phyloP scores from a whole-genome alignment of 2,329 filamentous ascomycete species.

The Huntiella bhutanensis region DNA sequence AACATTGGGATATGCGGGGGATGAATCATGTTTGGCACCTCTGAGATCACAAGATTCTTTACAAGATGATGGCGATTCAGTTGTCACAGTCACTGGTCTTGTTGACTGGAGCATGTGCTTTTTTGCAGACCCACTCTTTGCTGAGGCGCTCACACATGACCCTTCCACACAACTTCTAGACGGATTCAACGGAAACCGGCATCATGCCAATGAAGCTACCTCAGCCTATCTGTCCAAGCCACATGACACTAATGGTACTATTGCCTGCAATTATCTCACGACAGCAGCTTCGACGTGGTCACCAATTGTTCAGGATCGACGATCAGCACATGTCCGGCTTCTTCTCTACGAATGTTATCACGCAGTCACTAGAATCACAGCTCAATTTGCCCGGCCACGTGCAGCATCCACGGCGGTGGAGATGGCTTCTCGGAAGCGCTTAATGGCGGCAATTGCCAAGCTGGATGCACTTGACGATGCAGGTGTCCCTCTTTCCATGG shows the following conservation, averaged over 20 bases:
- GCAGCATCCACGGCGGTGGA: conserved; percentile 30
- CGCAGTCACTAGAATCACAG: conserved; percentile 30
- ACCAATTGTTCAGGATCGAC: conserved; percentile 23
- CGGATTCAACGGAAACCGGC: conserved; percentile 23
- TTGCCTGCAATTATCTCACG: not conserved
- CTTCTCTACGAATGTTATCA: conserved; percentile 41
- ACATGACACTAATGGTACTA: not conserved
- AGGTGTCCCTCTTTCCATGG: not conserved
- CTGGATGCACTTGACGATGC: conserved; percentile 21
- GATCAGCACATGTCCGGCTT: conserved; percentile 26
- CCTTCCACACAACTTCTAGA: conserved; percentile 26
- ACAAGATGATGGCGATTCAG: not conserved
- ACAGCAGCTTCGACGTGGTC: conserved; percentile 5
- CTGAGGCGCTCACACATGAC: conserved; percentile 27
- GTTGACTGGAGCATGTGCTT: conserved; percentile 38
- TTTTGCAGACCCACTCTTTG: conserved; percentile 41
- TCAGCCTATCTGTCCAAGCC: not conserved
- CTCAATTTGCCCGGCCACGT: conserved; percentile 34
- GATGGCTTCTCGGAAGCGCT: conserved; percentile 30
- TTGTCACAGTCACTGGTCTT: conserved; percentile 28
- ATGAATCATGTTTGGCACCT: not conserved
- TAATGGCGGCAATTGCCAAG: conserved; percentile 27
- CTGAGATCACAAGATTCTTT: not conserved
- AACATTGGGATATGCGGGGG: not conserved
- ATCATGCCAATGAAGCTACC: not conserved